Evolutionary conservation across 768 basidiomycete species (phyloP), one percentile per base, ranked within the genome.

Genomic region (Tricholoma saponaceum): DNA sequence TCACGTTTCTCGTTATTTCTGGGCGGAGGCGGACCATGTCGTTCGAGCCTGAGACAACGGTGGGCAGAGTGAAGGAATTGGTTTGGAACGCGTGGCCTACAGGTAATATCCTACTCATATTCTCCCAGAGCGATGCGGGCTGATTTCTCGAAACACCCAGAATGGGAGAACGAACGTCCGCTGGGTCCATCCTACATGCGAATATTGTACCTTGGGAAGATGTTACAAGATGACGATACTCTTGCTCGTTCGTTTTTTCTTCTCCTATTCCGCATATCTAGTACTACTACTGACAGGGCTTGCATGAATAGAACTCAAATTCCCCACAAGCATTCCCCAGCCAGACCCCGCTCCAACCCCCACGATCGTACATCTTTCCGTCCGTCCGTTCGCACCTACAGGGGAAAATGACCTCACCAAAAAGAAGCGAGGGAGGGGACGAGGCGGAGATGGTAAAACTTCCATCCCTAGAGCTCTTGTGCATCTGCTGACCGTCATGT

Each of bases 181-280:
- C 87, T 88, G 2, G 85, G 86, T 14, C 90, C 90, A 0, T 85
- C 86, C 4, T 89, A 86, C 74, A 75, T 91, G 57, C 82, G 90
- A 18, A 80, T 92, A 35, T 74, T 92, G 1, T 86, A 92, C 68
- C 73, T 91, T 5, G 90, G 90, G 35, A 85, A 84, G 70, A 86
- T 92, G 67, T 70, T 91, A n/a, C 89, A 90, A 65, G 90, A 92
- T 65, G 90, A 92, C 28, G 90, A 92, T 55, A 88, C 86, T 2
- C 75, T 92, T 14, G 69, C 76, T 16, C 81, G 89, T 90, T 61
- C 65, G 85, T 70, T 43, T 44, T 44, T 51, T n/a, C n/a, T 47
- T 53, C 26, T 54, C 54, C 14, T n/a, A 23, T 39, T 26, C 46
- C 32, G 4, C 33, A 35, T 51, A 23, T 37, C 28, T 4, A 22